Base-by-base conservation (phyloP, 2,329 filamentous ascomycete genomes). In the Aspergillus uvarum region DNA sequence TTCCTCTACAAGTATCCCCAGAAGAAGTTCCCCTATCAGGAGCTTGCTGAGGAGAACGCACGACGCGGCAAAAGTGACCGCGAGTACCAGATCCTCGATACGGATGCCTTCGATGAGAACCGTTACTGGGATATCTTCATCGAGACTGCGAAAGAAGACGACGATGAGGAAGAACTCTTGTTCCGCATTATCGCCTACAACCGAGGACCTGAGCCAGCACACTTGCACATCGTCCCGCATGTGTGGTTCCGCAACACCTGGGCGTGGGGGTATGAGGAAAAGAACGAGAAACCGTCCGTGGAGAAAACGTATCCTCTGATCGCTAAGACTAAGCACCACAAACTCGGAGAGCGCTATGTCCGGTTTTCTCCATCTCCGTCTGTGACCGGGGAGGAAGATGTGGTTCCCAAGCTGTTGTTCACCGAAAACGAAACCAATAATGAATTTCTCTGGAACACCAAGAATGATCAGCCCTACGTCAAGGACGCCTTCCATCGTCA, bases 121-220 rank as follows among this genome's bases (percentile, higher is more conserved):
- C 83, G 89, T 65, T 98, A 98, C 80, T 98, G 93, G 90, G 94
- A 98, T 74, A 96, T 97, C 68, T 90, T 93, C 73, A 97, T 98
- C 65, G 94, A 98, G 79, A 96, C 91, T 6, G 94, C 93, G 59
- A 98, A 98, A 78, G 94, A 97, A 74, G 84, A 85, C n/a, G 88
- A 96, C 63, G 90, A 97, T 69, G 89, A 92, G 22, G 93, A 98
- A 29, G 92, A 97, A 78, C 81, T 98, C 12, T 82, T 96, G 31
- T 98, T 97, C 80, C 91, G 95, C 70, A 89, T 98, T 49, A 97
- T 94, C 11, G 94, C 93, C 49, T 98, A 95, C 89, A 98, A 98
- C 74, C 87, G 95, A 68, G 94, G 95, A 16, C 90, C 92, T 6
- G 91, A 97, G 56, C 87, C 91, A 14, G 94, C 95, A 14, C 93